These are phyloP conservation scores for Paramecium caudatum DNA, from an alignment of 73 alveolate species.

Conservation along the genomic window DNA sequence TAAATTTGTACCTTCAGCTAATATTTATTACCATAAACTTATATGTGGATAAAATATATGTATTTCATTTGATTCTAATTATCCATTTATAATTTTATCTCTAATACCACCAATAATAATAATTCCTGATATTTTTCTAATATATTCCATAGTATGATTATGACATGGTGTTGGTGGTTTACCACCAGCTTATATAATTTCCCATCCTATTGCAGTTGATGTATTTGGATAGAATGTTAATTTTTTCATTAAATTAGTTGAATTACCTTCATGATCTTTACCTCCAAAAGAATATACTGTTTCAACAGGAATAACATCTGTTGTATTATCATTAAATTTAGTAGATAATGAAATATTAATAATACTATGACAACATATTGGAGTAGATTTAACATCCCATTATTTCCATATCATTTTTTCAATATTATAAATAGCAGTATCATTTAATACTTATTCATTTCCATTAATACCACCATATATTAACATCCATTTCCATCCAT, in stretches of 20 bases:
- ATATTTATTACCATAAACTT: conserved; percentile 34
- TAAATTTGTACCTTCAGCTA: neutral
- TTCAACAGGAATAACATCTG: conserved; percentile 25
- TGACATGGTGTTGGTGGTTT: conserved; percentile 43
- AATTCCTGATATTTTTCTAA: conserved; percentile 14
- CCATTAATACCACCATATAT: conserved; percentile 59
- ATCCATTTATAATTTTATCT: conserved; percentile 27
- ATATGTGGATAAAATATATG: conserved; percentile 35
- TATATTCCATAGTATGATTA: conserved; percentile 52
- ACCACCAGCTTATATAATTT: conserved; percentile 24
- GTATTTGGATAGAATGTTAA: neutral
- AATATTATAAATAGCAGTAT: conserved; percentile 34
- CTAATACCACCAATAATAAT: conserved; percentile 40
- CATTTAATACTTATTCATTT: conserved; percentile 27
- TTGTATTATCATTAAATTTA: conserved; percentile 30
- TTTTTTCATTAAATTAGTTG: conserved; percentile 13
- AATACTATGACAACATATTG: conserved; percentile 52
- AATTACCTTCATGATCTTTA: conserved; percentile 19
- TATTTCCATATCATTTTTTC: conserved; percentile 56
- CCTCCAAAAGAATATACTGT: conserved; percentile 54
- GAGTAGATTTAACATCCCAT: neutral
- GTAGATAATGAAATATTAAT: conserved; percentile 18
- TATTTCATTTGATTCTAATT: neutral
- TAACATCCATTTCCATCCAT: conserved; percentile 59
- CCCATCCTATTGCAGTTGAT: conserved; percentile 40